Evolutionary conservation across 441 rosid species (phyloP), one percentile per base, ranked within the genome.

Genomic region (Syzygium malaccense): DNA sequence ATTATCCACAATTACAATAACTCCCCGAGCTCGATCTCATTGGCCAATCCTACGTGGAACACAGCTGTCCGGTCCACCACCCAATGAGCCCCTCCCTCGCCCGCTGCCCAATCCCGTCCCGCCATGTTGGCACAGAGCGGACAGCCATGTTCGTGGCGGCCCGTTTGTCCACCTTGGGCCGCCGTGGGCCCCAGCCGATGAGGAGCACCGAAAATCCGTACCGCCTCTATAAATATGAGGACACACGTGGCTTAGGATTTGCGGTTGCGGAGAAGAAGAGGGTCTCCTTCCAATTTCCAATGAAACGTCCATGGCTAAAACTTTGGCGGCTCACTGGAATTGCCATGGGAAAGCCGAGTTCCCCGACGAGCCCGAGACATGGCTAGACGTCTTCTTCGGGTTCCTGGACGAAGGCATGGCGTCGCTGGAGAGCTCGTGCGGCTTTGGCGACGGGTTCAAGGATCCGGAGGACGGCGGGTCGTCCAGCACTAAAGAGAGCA

Each of bases 301-400:
- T 7, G 26, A 51, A 49, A 15, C 15, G 20, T 55, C 55, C 30
- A 85, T 85, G 92, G 64, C 84, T 6, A 51, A 58, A 14, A 79
- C 68, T 53, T 23, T 87, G 71, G 89, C 91, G 88, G 90, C 84
- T 28, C 89, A 92, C 64, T 88, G 90, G 88, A 88, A 90, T 86
- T 91, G 94, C 30, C 95, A 92, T 7, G 94, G 92, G 51, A 91
- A 92, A 53, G 91, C 89, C 9, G 92, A 89, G 78, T 93, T 94
- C 90, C 92, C 94, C 15, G 96, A 94, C 49, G 94, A 95, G 68
- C 90, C 92, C 58, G 96, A 93, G 85, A 93, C 92, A 84, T 93
- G 93, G 68, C 88, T 94, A 56, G 98, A 97, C 58, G 89, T 93
- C 66, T 80, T 93, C 28, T 96, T 96, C 57, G 98, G 95, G 60